Conservation (phyloP, 2,329 filamentous ascomycete genomes). For the Cercospora zeae-maydis region DNA sequence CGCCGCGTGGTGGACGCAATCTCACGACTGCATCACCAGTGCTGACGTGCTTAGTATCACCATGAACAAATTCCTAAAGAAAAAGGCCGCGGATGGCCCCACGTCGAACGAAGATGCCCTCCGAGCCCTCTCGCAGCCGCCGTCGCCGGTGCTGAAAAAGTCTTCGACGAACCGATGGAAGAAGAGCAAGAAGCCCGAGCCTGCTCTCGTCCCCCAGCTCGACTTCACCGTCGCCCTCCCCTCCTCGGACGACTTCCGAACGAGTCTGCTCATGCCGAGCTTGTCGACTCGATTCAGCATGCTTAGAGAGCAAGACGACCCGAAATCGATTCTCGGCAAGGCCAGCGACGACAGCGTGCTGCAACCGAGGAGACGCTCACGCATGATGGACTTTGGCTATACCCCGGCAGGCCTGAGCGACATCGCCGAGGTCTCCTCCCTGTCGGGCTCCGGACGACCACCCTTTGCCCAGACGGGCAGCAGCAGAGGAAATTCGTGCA, state of each 20-base stretch:
- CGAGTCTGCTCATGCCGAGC: constrained; percentile 91
- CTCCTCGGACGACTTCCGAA: constrained; percentile 83
- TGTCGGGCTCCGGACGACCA: constrained; percentile 59
- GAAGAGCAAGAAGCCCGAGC: constrained; percentile 51
- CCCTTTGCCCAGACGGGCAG: constrained; percentile 57
- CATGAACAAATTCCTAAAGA: constrained; percentile 80
- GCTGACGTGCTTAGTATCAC: constrained; percentile 25
- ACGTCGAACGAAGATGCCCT: constrained; percentile 27
- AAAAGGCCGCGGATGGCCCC: constrained; percentile 61
- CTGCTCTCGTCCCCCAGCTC: constrained; percentile 58
- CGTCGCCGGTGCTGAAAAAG: constrained; percentile 33
- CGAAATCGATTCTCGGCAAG: constrained; percentile 82
- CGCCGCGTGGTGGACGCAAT: constrained; percentile 2
- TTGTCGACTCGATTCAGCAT: constrained; percentile 95
- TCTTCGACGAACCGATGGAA: constrained; percentile 38
- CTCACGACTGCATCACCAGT: constrained; percentile 2
- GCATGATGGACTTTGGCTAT: constrained; percentile 69
- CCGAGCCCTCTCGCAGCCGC: constrained; percentile 17
- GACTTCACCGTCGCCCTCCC: constrained; percentile 74
- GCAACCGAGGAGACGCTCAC: constrained; percentile 74
- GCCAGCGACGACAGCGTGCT: constrained; percentile 93
- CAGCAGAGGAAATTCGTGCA: constrained; percentile 52
- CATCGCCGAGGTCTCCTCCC: constrained; percentile 86
- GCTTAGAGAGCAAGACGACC: constrained; percentile 91
- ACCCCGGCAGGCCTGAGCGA: constrained; percentile 61